phyloP scores from a whole-genome alignment of 768 basidiomycete species.

The Lactarius deliciosus region DNA sequence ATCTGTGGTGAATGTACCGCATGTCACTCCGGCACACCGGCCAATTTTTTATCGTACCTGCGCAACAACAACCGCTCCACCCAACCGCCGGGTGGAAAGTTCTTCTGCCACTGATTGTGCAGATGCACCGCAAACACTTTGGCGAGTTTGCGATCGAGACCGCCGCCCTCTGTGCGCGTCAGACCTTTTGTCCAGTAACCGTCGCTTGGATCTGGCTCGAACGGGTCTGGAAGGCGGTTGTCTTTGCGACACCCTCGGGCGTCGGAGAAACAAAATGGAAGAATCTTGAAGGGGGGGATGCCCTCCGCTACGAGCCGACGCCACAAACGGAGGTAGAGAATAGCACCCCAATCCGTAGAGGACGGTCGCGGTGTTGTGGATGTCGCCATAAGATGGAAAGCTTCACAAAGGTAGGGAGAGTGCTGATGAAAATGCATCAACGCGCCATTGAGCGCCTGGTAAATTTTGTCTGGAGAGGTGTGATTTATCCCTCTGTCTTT shows the following conservation, averaged over 20 bases:
- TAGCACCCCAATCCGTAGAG: constrained; percentile 92
- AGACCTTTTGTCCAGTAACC: constrained; percentile 70
- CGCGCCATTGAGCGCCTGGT: constrained; percentile 70
- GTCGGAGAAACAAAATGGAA: constrained; percentile 96
- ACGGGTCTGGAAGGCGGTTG: constrained; percentile 92
- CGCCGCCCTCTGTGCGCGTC: constrained; percentile 59
- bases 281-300: constrained; percentile 83
- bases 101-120: constrained; percentile 95
- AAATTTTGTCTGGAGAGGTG: constrained; percentile 23
- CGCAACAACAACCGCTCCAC: constrained; percentile 74
- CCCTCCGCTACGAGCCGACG: constrained; percentile 71
- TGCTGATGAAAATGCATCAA: constrained; percentile 89
- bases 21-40: background rate
- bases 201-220: constrained; percentile 45
- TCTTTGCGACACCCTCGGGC: constrained; percentile 89
- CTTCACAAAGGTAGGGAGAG: constrained; percentile 96
- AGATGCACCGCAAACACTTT: constrained; percentile 88
- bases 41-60: constrained; percentile 50
- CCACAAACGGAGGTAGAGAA: constrained; percentile 90
- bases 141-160: constrained; percentile 56
- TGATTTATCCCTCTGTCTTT: background rate
- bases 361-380: constrained; percentile 69
- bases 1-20: background rate
- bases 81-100: constrained; percentile 83
- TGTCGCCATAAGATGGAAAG: constrained; percentile 76